Evolutionary conservation across 1,284 basidiomycete genomes (phyloP).

Genomic region (Heliocybe sulcata): DNA sequence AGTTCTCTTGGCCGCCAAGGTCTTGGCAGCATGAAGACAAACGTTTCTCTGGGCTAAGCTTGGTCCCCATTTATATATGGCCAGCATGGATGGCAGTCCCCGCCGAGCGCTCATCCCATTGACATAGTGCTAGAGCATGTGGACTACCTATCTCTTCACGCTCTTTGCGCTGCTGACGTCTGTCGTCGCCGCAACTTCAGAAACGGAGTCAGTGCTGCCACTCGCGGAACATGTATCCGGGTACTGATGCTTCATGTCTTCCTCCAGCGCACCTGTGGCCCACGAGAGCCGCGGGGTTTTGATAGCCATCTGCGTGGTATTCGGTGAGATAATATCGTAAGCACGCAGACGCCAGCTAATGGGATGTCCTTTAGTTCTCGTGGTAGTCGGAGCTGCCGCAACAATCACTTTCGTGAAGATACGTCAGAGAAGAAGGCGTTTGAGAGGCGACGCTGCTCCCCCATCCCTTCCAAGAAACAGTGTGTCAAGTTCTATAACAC

Average conservation of each 20-base stretch:
- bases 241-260: background rate
- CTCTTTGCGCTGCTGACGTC: background rate
- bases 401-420: background rate
- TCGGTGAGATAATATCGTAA: background rate
- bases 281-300: background rate
- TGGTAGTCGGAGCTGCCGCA: background rate
- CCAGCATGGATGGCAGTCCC: too few species aligned
- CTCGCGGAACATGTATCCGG: background rate
- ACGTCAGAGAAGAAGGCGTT: background rate
- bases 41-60: background rate
- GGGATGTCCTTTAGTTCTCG: background rate
- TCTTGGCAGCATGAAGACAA: background rate
- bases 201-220: background rate
- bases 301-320: background rate
- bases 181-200: background rate
- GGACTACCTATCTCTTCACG: background rate
- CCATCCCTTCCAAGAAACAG: background rate
- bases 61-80: background rate
- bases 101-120: background rate
- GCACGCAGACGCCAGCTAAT: background rate
- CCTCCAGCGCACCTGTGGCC: background rate
- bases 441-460: background rate
- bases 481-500: too few species aligned
- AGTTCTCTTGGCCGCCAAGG: background rate
- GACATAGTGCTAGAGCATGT: background rate